These are phyloP conservation scores for Acanthamoeba quina DNA, from an alignment of 208 protist species.

Conservation along the genomic window DNA sequence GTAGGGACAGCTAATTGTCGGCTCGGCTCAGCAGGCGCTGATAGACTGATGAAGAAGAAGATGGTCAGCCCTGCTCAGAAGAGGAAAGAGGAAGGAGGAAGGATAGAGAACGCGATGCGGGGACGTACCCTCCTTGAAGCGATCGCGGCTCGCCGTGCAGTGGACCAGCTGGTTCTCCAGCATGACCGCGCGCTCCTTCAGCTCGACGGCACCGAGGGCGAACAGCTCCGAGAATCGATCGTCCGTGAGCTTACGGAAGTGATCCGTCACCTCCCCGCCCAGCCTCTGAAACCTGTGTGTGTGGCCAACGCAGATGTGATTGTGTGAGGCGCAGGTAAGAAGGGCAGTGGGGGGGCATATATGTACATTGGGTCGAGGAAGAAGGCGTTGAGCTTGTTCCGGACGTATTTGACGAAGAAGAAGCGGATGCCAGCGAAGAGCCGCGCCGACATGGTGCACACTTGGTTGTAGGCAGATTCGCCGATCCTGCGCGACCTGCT, in stretches of 20 bases:
- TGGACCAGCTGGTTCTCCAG: slow-evolving; percentile 77
- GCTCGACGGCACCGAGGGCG: slow-evolving; percentile 73
- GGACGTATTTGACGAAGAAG: slow-evolving; percentile 86
- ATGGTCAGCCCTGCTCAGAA: neutral
- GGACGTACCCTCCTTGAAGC: slow-evolving; percentile 78
- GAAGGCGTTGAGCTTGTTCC: slow-evolving; percentile 87
- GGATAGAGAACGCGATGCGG: neutral
- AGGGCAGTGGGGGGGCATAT: neutral
- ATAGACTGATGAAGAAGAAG: neutral
- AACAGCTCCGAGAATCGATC: slow-evolving; percentile 82
- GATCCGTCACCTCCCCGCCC: slow-evolving; percentile 68
- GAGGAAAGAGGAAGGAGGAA: neutral
- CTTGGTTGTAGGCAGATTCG: slow-evolving; percentile 79
- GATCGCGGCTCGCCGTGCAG: slow-evolving; percentile 79
- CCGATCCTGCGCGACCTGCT: slow-evolving; percentile 72
- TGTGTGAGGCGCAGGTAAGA: neutral
- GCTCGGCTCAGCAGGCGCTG: slow-evolving; percentile 19
- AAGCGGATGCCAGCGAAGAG: slow-evolving; percentile 85
- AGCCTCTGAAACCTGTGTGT: slow-evolving; percentile 78
- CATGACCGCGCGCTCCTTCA: slow-evolving; percentile 67
- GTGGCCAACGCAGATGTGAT: neutral
- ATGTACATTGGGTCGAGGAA: slow-evolving; percentile 85
- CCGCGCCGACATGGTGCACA: slow-evolving; percentile 79
- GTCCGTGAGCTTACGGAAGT: slow-evolving; percentile 82
- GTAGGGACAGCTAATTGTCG: neutral